A percentile compares a stretch with the other conserved stretches of the same genome.
phyloP scores from a whole-genome alignment of 116 monocot species.

The Zostera marina region DNA sequence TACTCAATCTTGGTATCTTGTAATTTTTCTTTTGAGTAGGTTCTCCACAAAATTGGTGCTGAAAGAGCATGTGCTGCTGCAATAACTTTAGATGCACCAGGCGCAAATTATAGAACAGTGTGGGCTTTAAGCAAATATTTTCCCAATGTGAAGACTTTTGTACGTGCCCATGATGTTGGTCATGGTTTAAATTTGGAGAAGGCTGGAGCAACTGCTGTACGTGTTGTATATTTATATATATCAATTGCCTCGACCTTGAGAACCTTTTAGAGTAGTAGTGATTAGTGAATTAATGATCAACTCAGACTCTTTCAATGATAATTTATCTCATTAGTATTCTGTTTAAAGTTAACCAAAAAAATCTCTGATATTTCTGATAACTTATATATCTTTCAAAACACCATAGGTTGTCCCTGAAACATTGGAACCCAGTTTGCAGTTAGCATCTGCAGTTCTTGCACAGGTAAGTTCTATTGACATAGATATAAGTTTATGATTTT shows the following conservation, averaged over 20 bases:
- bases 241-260: not conserved
- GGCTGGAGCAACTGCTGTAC: slow-evolving; percentile 90
- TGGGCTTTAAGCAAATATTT: slow-evolving; percentile 98
- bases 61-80: slow-evolving; percentile 97
- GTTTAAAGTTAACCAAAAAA: not conserved
- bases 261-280: not conserved
- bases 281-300: no score
- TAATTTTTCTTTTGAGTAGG: slow-evolving; percentile 16
- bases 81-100: slow-evolving; percentile 92
- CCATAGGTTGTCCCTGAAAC: slow-evolving; percentile 93
- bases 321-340: not conserved
- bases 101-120: slow-evolving; percentile 92
- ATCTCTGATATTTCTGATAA: not conserved
- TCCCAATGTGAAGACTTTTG: slow-evolving; percentile 96
- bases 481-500: not conserved
- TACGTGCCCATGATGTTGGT: slow-evolving; percentile 91
- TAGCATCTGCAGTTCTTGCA: slow-evolving; percentile 97
- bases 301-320: not conserved
- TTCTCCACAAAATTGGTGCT: slow-evolving; percentile 95
- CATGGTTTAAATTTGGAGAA: slow-evolving; percentile 97
- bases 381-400: not conserved
- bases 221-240: slow-evolving; percentile 4
- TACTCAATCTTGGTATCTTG: not conserved
- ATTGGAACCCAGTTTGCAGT: slow-evolving; percentile 92
- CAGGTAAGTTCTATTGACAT: slow-evolving; percentile 30